A percentile compares a stretch with the other conserved stretches of the same genome.
Evolutionary conservation across 106 monocot genomes (phyloP).

Genomic region (Allium sativum): DNA sequence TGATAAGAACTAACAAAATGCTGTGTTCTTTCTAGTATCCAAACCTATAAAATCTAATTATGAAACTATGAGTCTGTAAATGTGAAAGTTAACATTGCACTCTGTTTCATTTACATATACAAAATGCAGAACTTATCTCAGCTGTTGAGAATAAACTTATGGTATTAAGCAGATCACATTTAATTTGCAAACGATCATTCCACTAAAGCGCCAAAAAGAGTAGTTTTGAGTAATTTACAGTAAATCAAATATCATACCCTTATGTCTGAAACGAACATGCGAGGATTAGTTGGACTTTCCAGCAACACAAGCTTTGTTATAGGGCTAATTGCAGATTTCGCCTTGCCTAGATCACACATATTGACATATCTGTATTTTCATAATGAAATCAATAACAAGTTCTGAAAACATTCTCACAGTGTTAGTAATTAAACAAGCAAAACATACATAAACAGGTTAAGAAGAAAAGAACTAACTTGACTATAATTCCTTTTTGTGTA

Average conservation of each 20-base stretch:
- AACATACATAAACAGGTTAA: no score
- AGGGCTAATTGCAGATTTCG: conserved; percentile 52
- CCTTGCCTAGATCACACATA: conserved; percentile 48
- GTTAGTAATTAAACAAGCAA: background rate
- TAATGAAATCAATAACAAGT: no score
- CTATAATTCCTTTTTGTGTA: no score
- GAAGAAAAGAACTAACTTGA: no score
- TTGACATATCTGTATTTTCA: conserved; percentile 57
- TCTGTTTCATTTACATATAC: background rate
- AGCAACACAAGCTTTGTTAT: conserved; percentile 81
- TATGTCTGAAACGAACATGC: conserved; percentile 76
- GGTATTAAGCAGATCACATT: no score
- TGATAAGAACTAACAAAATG: background rate
- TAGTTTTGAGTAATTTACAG: background rate
- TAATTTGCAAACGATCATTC: no score
- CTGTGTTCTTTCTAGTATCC: background rate
- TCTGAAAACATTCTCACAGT: background rate
- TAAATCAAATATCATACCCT: conserved; percentile 24
- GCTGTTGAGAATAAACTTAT: no score
- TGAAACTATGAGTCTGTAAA: no score
- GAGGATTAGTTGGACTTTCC: conserved; percentile 96
- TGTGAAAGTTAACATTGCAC: no score
- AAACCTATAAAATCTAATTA: background rate
- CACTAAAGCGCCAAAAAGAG: background rate
- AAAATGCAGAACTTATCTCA: background rate